These are phyloP conservation scores for Vicia sativa DNA, from an alignment of 306 rosid species.

Conservation along the genomic window DNA sequence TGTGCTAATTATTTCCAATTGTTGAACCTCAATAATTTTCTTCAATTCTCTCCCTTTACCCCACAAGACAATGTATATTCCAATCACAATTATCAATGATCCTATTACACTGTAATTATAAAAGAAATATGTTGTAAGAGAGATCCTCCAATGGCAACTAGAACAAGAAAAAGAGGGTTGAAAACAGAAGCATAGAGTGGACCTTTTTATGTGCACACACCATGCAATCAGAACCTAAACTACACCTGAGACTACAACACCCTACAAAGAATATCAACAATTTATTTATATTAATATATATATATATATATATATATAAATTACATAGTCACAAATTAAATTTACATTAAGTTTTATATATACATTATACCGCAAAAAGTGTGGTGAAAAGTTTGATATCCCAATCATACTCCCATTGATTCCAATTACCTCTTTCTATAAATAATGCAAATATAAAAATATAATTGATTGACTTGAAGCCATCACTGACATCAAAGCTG, in stretches of 20 bases:
- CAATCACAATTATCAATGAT: conserved; percentile 25
- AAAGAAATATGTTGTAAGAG: background rate
- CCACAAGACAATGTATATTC: conserved; percentile 41
- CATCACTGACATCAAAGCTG: conserved; percentile 48
- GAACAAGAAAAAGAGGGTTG: conserved; percentile 39
- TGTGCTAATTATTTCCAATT: background rate
- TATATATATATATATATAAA: no score
- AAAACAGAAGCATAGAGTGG: conserved; percentile 39
- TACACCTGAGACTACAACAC: conserved; percentile 33
- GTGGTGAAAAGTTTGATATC: conserved; percentile 33
- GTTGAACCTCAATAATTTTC: background rate
- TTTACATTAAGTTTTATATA: background rate
- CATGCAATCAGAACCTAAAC: conserved; percentile 30
- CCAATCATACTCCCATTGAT: conserved; percentile 40
- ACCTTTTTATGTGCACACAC: conserved; percentile 31
- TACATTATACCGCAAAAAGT: conserved; percentile 11
- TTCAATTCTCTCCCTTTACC: conserved; percentile 38
- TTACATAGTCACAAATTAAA: no score
- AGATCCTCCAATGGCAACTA: conserved; percentile 38
- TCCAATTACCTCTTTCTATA: conserved; percentile 22
- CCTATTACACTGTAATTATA: conserved; percentile 35
- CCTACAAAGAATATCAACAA: background rate
- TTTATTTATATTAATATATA: no score
- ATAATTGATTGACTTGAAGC: conserved; percentile 31
- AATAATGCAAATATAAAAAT: conserved; percentile 35